Evolutionary conservation across 208 protist species (phyloP), one percentile per base, ranked within the genome.

Genomic region (Wallacemonas sp.): DNA sequence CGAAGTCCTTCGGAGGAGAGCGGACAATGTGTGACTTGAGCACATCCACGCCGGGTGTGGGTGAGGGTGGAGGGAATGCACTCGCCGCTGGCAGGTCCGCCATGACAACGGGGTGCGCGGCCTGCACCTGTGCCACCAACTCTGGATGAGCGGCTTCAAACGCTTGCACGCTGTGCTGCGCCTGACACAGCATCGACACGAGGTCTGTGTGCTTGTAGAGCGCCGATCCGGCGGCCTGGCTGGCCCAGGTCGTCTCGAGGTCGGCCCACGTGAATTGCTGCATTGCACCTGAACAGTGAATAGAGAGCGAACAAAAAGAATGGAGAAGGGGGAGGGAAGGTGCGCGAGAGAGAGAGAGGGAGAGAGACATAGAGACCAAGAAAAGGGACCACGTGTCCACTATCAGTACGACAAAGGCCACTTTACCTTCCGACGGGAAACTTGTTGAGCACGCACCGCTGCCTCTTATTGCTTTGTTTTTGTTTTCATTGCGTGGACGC

Each of bases 151-250:
- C 31, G 20, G 2, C 26, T 28, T 42, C 31, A 38, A 70, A 81
- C 5, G 32, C 39, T 1, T 72, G 23, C 3, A 72, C 67, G 8
- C 28, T 49, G 3, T 20, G 41, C 64, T 82, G 70, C 7, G 81
- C 65, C 7, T 73, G 45, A 1, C 50, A 50, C 10, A 87, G 69
- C 25, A 83, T 50, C n/a, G 64, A 32, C 10, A 63, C 63, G 14
- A 87, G 52, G 61, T 87, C 74, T 2, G 74, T 87, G 65, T 71
- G 68, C 20, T 22, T 54, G 45, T 84, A 81, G 2, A 39, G 41
- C 11, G 66, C 11, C 3, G 26, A 14, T 28, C 10, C 7, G 4
- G 52, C 33, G 29, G 41, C 23, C n/a, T 62, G 28, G n/a, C 36
- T 12, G 12, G 33, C 23, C 69, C 54, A 67, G 18, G 33, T 14